phyloP scores from a whole-genome alignment of 176 grass and related monocot genomes.

The Saccharum spontaneum region DNA sequence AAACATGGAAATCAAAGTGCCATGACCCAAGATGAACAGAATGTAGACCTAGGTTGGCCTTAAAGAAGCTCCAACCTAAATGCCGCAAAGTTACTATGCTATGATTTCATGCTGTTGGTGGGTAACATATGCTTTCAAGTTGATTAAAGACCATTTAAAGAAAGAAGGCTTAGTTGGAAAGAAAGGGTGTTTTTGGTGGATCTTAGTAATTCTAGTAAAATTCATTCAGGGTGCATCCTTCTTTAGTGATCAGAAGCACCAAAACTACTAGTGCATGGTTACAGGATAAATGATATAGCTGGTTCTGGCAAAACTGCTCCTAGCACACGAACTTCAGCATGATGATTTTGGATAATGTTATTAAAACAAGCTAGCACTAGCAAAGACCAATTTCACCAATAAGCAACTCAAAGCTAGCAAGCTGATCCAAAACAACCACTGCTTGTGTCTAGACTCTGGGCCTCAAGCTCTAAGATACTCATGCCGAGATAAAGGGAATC shows the following conservation, averaged over 20 bases:
- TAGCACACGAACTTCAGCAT: neutral
- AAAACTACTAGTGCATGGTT: neutral
- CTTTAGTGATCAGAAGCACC: neutral
- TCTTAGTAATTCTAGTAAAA: constrained; percentile 1
- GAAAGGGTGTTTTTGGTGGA: constrained; percentile 8
- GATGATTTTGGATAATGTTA: neutral
- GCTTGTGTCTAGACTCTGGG: neutral
- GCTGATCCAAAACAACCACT: neutral
- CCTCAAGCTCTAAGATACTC: constrained; percentile 4
- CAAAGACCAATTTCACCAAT: constrained; percentile 24
- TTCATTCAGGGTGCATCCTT: neutral
- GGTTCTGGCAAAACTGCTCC: neutral
- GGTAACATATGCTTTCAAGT: neutral
- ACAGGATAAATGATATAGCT: neutral
- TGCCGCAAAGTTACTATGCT: neutral
- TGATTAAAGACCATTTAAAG: constrained; percentile 8
- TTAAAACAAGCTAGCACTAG: neutral
- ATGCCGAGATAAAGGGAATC: constrained; percentile 13
- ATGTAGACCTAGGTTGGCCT: neutral
- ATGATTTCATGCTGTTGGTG: neutral
- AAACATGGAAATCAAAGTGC: constrained; percentile 8
- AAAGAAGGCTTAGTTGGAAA: neutral
- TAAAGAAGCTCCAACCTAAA: neutral
- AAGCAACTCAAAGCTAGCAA: constrained; percentile 18
- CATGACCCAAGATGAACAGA: constrained; percentile 14